These are phyloP conservation scores for Fusarium sp. DNA, from an alignment of 2,329 filamentous ascomycete species.

Conservation along the genomic window DNA sequence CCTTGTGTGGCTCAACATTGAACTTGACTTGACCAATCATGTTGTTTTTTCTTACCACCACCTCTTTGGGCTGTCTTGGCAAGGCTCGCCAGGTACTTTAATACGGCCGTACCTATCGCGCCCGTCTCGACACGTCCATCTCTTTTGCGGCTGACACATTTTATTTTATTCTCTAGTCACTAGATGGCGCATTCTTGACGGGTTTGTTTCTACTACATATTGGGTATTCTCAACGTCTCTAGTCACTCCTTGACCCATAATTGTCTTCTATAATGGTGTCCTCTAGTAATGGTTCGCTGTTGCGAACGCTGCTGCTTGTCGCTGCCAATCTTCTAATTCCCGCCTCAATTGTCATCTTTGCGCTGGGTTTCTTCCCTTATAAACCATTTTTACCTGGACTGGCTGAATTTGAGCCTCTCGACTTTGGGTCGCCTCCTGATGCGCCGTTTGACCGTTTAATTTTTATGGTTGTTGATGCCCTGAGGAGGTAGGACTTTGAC, in stretches of 20 bases:
- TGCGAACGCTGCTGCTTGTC: conserved; percentile 65
- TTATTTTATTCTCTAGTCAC: conserved; percentile 14
- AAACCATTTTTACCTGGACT: conserved; percentile 93
- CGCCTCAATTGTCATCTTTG: conserved; percentile 82
- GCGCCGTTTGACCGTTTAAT: conserved; percentile 90
- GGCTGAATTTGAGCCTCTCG: conserved; percentile 74
- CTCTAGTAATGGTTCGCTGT: conserved; percentile 46
- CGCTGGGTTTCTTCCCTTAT: conserved; percentile 95
- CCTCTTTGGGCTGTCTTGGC: conserved; percentile 46
- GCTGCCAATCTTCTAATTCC: conserved; percentile 85
- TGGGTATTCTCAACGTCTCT: conserved; percentile 11
- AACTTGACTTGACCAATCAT: conserved; percentile 37
- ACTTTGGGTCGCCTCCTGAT: conserved; percentile 70
- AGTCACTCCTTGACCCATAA: conserved; percentile 32
- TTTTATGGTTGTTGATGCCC: conserved; percentile 98
- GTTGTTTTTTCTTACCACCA: conserved; percentile 9
- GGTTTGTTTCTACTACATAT: conserved; percentile 13
- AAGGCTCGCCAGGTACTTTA: conserved; percentile 39
- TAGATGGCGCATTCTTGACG: conserved; percentile 40
- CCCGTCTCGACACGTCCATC: conserved; percentile 50
- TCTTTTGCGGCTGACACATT: conserved; percentile 32
- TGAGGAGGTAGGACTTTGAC: conserved; percentile 77
- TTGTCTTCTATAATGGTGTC: conserved; percentile 45
- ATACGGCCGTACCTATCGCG: conserved; percentile 27
- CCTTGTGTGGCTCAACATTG: conserved; percentile 49